phyloP scores from a whole-genome alignment of 2,329 filamentous ascomycete genomes.

The Arthrocladium fulminans region DNA sequence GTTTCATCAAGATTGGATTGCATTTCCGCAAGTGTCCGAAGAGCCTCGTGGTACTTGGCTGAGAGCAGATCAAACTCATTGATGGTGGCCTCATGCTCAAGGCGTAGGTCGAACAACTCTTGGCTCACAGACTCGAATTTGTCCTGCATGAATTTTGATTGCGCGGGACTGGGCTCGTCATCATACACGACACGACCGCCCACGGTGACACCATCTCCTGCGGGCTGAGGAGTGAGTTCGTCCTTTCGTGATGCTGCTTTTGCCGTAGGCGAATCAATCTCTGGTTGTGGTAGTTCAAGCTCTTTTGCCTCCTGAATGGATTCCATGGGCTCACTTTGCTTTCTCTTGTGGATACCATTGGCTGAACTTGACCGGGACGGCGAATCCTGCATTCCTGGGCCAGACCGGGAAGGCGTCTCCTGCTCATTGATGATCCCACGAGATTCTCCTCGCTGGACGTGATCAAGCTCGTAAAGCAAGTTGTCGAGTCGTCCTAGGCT shows the following conservation, averaged over 20 bases:
- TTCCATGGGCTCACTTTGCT: conserved; percentile 28
- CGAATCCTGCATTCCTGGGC: background rate
- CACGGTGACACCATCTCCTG: background rate
- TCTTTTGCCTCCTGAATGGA: conserved; percentile 37
- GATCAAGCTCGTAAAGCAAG: conserved; percentile 80
- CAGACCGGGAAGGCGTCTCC: conserved; percentile 17
- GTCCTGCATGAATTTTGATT: conserved; percentile 78
- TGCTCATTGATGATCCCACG: conserved; percentile 7
- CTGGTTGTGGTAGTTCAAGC: conserved; percentile 27
- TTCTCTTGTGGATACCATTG: conserved; percentile 23
- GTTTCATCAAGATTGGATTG: conserved; percentile 78
- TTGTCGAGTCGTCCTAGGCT: conserved; percentile 92
- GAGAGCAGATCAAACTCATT: conserved; percentile 74
- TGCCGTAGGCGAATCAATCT: conserved; percentile 13
- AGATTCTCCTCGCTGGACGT: conserved; percentile 53
- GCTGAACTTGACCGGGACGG: conserved; percentile 12
- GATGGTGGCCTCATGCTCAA: conserved; percentile 79
- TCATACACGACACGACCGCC: conserved; percentile 30
- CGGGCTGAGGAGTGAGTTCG: conserved; percentile 17
- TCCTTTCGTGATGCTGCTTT: conserved; percentile 32
- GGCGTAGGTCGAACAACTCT: conserved; percentile 79
- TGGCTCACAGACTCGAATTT: conserved; percentile 87
- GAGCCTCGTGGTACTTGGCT: conserved; percentile 80
- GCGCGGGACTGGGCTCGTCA: conserved; percentile 58
- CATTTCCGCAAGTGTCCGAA: conserved; percentile 71